Conservation (phyloP, 306 rosid species). For the Dalbergia oliveri region DNA sequence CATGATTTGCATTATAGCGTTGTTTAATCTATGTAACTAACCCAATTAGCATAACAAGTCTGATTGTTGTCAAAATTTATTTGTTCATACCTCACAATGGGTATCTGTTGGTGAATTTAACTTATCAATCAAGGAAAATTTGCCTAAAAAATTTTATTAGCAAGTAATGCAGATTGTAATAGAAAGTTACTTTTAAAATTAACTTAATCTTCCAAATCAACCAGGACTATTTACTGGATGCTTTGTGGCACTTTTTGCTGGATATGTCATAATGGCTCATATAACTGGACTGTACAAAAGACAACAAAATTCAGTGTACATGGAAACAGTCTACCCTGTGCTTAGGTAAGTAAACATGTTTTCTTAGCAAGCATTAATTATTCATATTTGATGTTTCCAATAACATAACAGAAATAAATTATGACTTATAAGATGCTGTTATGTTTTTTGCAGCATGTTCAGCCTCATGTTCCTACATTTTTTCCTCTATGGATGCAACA, state of each 20-base stretch:
- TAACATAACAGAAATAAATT: too few species aligned
- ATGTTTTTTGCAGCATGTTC: constrained; percentile 80
- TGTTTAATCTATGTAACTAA: not conserved
- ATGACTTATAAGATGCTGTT: constrained; percentile 19
- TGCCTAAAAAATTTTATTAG: not conserved
- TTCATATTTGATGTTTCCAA: not conserved
- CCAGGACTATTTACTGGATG: constrained; percentile 92
- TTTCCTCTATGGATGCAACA: constrained; percentile 95
- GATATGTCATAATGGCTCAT: constrained; percentile 93
- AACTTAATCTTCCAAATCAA: constrained; percentile 32
- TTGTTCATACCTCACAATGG: too few species aligned
- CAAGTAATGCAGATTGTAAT: not conserved
- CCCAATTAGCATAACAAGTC: not conserved
- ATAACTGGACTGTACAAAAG: constrained; percentile 71
- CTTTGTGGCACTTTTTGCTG: constrained; percentile 76
- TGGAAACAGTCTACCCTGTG: constrained; percentile 96
- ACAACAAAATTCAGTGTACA: constrained; percentile 70
- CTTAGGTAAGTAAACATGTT: constrained; percentile 68
- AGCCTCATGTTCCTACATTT: constrained; percentile 95
- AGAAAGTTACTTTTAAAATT: not conserved
- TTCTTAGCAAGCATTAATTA: constrained; percentile 16
- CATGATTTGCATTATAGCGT: not conserved
- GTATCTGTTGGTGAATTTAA: not conserved
- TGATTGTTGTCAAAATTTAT: not conserved
- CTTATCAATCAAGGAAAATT: not conserved